Evolutionary conservation across 371 early-diverging fungal species (phyloP), one percentile per base, ranked within the genome.

Genomic region (Mucor irregularis): DNA sequence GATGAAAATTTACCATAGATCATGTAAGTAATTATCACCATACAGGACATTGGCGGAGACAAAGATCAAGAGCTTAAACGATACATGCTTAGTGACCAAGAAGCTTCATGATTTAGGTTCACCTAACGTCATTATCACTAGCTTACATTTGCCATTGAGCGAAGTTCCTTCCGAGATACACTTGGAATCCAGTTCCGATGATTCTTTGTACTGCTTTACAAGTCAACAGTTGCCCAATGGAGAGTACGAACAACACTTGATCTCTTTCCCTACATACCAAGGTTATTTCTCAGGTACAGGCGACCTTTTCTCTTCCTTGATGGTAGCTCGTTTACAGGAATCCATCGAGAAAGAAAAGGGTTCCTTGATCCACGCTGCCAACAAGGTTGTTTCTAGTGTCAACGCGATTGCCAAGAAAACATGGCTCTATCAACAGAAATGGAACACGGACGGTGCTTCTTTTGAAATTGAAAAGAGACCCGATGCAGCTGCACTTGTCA

Each of bases 211-310:
- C 45, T 73, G 71, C 43, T 56, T 76, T 14, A 64, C 73, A 2
- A 76, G 74, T 43, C 73, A 70, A 48, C 35, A 37, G 19, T 6
- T 48, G 16, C 10, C 19, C 3, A 17, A 66, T 44, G 42, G 56
- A 1, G 47, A 34, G 21, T 37, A 62, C 24, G 58, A 69, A n/a
- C 75, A 72, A 26, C 88, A 90, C 58, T 52, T 73, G 9, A 89
- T 96, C 42, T 56, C 78, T 5, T 93, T 94, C 54, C 90, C 92
- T 10, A 84, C 84, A 11, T 83, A 90, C 33, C 64, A 69, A 4
- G 94, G 88, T 1, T 82, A 85, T 44, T 97, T 94, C 59, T 93
- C 92, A 0, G 97, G 97, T n/a, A 91, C 96, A 1, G 97, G 96
- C 24, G 96, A 97, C 64, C 48, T 97, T 44, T 92, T 94, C 53